phyloP scores from a whole-genome alignment of 257 asterid species.

The Nicotiana tomentosiformis region DNA sequence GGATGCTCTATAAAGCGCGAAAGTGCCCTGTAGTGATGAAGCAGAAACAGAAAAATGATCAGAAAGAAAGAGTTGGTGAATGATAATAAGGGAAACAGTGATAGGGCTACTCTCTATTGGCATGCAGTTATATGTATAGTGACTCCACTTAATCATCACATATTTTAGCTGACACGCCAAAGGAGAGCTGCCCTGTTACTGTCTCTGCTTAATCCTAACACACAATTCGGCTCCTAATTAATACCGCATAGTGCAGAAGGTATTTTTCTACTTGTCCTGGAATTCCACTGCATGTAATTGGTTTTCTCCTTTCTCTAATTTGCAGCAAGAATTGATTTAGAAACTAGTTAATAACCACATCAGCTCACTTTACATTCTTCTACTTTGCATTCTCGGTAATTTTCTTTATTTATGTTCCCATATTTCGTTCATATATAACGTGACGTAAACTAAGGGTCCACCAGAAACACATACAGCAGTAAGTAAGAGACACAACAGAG shows the following conservation, averaged over 20 bases:
- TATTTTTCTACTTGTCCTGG: background rate
- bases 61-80: background rate
- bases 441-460: too few relatives aligned
- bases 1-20: background rate
- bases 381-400: too few relatives aligned
- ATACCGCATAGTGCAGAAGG: background rate
- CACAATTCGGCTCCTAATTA: background rate
- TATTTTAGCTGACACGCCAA: constrained; percentile 32
- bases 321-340: background rate
- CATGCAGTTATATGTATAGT: constrained; percentile 8
- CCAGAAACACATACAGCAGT: too few relatives aligned
- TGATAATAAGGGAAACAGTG: constrained; percentile 27
- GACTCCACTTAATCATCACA: background rate
- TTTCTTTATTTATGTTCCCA: too few relatives aligned
- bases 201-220: background rate
- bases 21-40: background rate
- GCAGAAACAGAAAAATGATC: background rate
- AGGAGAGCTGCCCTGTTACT: constrained; percentile 28
- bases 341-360: background rate
- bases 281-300: background rate
- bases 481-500: too few relatives aligned
- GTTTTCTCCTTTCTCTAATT: background rate
- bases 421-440: too few relatives aligned
- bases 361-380: background rate
- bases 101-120: constrained; percentile 42